Evolutionary conservation across 768 basidiomycete species (phyloP), one percentile per base, ranked within the genome.

Genomic region (Phylloporus sp.): DNA sequence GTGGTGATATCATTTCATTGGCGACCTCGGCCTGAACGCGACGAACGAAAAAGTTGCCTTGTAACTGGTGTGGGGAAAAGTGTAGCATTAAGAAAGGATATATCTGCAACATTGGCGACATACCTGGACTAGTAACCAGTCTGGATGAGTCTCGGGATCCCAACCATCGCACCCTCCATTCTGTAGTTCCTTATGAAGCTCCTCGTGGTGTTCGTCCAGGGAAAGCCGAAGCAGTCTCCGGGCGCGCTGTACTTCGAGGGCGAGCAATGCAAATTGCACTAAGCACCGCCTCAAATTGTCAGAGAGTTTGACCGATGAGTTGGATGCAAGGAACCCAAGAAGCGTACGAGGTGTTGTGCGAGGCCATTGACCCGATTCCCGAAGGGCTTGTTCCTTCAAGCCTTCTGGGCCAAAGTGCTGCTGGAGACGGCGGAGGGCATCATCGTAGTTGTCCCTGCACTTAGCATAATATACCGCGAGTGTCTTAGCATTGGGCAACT

Each of bases 1-100:
- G 49, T 0, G 81, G 79, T 0, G 59, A 45, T 20, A 78, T 75
- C 80, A 81, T 81, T 47, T 79, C 72, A 6, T 56, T 44, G 3
- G 78, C 76, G 8, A 81, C 64, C 0, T 60, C 44, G 0, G 63
- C 59, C 52, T 82, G 80, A 20, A 79, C 55, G 0, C 69, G 65
- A 7, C 80, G 76, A 29, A 70, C 61, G 5, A 73, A 52, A 31
- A 82, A 69, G 42, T 79, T 67, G 6, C 69, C 60, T 50, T 80
- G 76, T 1, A 80, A 69, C 79, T 80, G 47, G 42, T 34, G 15
- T 3, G 8, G 45, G 22, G 16, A 24, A 2, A 12, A 15, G 1
- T 11, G 23, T 35, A 7, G 29, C 24, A 11, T 49, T 10, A 42
- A 12, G 13, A 13, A 18, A 6, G 2, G 29, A 13, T 15, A 3